phyloP scores from a whole-genome alignment of 306 rosid genomes.

The Dryas alaskensis region DNA sequence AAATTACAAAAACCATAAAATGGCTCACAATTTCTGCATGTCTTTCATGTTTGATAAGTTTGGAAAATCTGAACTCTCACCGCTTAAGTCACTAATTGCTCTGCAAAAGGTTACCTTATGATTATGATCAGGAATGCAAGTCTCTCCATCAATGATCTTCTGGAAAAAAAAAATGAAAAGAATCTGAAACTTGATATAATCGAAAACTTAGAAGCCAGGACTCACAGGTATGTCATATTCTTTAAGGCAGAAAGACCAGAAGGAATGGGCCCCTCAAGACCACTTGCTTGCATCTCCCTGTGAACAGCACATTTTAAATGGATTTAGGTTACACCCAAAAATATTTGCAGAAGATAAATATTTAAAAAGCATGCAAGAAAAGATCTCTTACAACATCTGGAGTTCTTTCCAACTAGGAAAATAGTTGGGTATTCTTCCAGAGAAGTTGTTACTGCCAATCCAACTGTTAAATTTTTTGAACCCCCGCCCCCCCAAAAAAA shows the following conservation, averaged over 20 bases:
- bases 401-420: slow-evolving; percentile 19
- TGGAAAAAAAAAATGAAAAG: neutral
- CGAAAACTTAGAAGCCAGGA: neutral
- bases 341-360: neutral
- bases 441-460: slow-evolving; percentile 36
- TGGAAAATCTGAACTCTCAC: slow-evolving; percentile 26
- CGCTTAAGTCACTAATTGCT: slow-evolving; percentile 28
- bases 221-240: slow-evolving; percentile 27
- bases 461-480: slow-evolving; percentile 8
- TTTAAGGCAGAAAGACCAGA: slow-evolving; percentile 19
- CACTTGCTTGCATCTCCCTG: slow-evolving; percentile 34
- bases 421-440: slow-evolving; percentile 26
- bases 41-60: slow-evolving; percentile 10
- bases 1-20: neutral
- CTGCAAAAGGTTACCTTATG: slow-evolving; percentile 21
- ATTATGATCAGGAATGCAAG: neutral
- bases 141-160: neutral
- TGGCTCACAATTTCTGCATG: slow-evolving; percentile 26
- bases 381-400: slow-evolving; percentile 13
- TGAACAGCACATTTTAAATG: neutral
- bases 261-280: slow-evolving; percentile 38
- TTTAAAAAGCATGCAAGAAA: neutral
- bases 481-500: neutral
- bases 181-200: neutral
- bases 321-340: neutral